Evolutionary conservation across 2,329 filamentous ascomycete genomes (phyloP), one percentile per base, ranked within the genome.

Genomic region (Penicillium sp.): DNA sequence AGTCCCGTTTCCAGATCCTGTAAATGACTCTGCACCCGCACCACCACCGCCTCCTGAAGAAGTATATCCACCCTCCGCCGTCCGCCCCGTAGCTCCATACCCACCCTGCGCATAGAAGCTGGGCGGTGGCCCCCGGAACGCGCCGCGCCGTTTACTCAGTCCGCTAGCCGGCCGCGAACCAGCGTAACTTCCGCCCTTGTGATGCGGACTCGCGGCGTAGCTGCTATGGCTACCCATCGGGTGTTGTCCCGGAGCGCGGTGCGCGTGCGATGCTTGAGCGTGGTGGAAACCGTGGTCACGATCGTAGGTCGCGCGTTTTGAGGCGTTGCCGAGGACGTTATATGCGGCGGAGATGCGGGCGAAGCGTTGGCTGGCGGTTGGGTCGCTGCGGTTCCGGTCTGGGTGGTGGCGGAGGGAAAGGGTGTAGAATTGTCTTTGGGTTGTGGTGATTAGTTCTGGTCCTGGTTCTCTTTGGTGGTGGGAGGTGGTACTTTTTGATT

Each of bases 341-440:
- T 95, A 95, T 51, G 89, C 88, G 60, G 92, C 84, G 59, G 79
- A 84, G 60, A 95, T 83, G 52, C 79, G 75, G 63, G 88, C 79
- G 73, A 95, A 98, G 60, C 82, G 84, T 41, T 77, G 69, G 3
- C 80, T 73, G 45, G 89, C 84, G 41, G 68, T 60, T 3, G 85
- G 83, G 65, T 95, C 83, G 52, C 76, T 60, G 43, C 75, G 85
- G 72, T 96, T 93, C 60, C 81, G 80, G 73, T 98, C 92, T 1
- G 92, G 92, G 66, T 98, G 92, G 74, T 95, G 83, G 37, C 76
- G 70, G 67, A 95, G 94, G 58, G 88, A 95, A 61, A 96, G 84
- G 44, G 75, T 67, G 74, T 95, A 96, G 76, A 95, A 98, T 61
- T 78, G 68, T 51, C 69, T 72, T n/a, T n/a, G n/a, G 32, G 6